These are phyloP conservation scores for Chaetomium sp. DNA, from an alignment of 2,329 filamentous ascomycete genomes.

Conservation along the genomic window DNA sequence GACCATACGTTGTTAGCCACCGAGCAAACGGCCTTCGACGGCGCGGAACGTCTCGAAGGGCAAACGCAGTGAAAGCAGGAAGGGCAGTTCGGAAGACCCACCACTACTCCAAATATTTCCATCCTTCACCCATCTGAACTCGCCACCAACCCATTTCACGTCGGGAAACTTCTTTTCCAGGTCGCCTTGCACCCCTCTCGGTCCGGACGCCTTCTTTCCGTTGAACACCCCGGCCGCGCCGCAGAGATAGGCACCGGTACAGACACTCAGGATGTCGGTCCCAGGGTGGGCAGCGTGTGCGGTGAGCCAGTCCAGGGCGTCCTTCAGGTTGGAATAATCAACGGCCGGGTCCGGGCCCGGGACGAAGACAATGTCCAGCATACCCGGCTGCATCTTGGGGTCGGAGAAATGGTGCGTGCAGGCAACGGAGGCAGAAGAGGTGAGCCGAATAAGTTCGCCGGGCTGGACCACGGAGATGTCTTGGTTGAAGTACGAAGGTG, in stretches of 20 bases:
- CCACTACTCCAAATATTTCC: slow-evolving; percentile 51
- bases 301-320: slow-evolving; percentile 37
- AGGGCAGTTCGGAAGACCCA: slow-evolving; percentile 26
- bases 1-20: neutral
- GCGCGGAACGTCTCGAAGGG: too few species aligned
- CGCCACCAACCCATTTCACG: slow-evolving; percentile 38
- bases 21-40: neutral
- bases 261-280: slow-evolving; percentile 46
- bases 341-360: slow-evolving; percentile 42
- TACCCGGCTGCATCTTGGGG: slow-evolving; percentile 42
- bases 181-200: slow-evolving; percentile 37
- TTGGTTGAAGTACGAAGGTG: neutral
- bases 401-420: slow-evolving; percentile 41
- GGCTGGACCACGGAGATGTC: slow-evolving; percentile 37
- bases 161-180: slow-evolving; percentile 34
- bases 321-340: slow-evolving; percentile 23
- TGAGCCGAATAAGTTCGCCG: slow-evolving; percentile 35
- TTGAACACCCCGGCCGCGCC: slow-evolving; percentile 42
- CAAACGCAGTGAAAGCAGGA: neutral
- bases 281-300: slow-evolving; percentile 32
- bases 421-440: slow-evolving; percentile 33
- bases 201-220: slow-evolving; percentile 42
- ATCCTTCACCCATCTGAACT: slow-evolving; percentile 45
- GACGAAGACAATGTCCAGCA: slow-evolving; percentile 44
- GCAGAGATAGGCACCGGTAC: slow-evolving; percentile 44